Evolutionary conservation across 768 basidiomycete genomes (phyloP).

Genomic region (Daedaleopsis nitida): DNA sequence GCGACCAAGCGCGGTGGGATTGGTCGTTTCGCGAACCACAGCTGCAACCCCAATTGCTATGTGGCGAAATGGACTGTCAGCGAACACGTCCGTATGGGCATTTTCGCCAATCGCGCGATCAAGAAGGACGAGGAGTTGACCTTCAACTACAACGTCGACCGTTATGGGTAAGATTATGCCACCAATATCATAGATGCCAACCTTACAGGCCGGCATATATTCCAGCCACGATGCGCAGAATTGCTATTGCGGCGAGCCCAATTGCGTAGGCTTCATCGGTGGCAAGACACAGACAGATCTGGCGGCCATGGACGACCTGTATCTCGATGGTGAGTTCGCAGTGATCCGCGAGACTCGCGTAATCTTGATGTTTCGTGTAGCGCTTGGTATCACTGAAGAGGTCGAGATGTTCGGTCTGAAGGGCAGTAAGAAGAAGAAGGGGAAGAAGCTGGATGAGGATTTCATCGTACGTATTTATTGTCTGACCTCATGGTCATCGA

Average conservation of each 20-base stretch:
- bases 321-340: conserved; percentile 73
- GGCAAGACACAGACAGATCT: conserved; percentile 99
- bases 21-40: conserved; percentile 97
- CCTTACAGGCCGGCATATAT: neutral
- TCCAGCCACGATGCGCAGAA: conserved; percentile 88
- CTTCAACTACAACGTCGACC: conserved; percentile 99
- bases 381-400: conserved; percentile 93
- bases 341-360: too few species aligned
- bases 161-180: conserved; percentile 76
- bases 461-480: conserved; percentile 71
- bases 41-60: conserved; percentile 96
- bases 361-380: conserved; percentile 41
- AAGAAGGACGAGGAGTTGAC: conserved; percentile 86
- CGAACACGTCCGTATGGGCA: conserved; percentile 90
- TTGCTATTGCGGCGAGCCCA: conserved; percentile 94
- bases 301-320: conserved; percentile 91
- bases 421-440: conserved; percentile 85
- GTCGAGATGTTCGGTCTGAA: conserved; percentile 82
- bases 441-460: conserved; percentile 94
- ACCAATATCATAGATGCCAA: neutral
- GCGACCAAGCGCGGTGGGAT: conserved; percentile 97
- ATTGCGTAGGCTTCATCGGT: conserved; percentile 94
- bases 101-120: conserved; percentile 87
- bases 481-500: conserved; percentile 54
- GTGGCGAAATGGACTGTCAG: conserved; percentile 98